Evolutionary conservation across 1,139 yeast genomes (phyloP).

Genomic region (Candida tropicalis): DNA sequence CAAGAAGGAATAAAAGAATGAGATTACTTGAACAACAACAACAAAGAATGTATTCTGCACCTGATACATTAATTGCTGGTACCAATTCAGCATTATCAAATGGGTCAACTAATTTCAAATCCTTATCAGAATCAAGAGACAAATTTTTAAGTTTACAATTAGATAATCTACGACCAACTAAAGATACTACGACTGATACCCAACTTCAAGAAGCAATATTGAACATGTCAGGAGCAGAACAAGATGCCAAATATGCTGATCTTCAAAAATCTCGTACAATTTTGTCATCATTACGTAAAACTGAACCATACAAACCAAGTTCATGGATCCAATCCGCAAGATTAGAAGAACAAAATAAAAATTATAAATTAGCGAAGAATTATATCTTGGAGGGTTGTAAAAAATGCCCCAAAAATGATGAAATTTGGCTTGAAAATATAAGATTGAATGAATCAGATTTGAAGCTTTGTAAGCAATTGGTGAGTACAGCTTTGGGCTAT

Average conservation of each 20-base stretch:
- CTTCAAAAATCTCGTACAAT: slow-evolving; percentile 55
- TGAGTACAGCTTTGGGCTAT: slow-evolving; percentile 64
- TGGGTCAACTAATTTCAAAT: slow-evolving; percentile 44
- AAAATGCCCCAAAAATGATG: slow-evolving; percentile 65
- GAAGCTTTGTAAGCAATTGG: slow-evolving; percentile 52
- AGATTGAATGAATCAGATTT: slow-evolving; percentile 59
- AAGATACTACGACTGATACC: slow-evolving; percentile 44
- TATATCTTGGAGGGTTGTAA: slow-evolving; percentile 74
- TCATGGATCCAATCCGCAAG: slow-evolving; percentile 92
- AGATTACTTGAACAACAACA: slow-evolving; percentile 65
- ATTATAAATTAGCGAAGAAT: slow-evolving; percentile 57
- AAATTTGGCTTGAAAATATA: slow-evolving; percentile 81
- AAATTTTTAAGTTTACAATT: slow-evolving; percentile 51
- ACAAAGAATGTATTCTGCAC: slow-evolving; percentile 78
- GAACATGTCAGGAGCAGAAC: slow-evolving; percentile 13
- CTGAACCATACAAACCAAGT: slow-evolving; percentile 73
- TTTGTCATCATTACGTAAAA: slow-evolving; percentile 66
- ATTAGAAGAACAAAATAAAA: slow-evolving; percentile 68
- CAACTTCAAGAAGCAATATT: slow-evolving; percentile 16
- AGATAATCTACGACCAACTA: slow-evolving; percentile 28
- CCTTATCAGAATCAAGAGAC: slow-evolving; percentile 57
- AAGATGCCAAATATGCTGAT: slow-evolving; percentile 17
- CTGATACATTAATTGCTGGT: slow-evolving; percentile 59
- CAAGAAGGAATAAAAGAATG: slow-evolving; percentile 74
- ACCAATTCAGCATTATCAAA: slow-evolving; percentile 12